Base-by-base conservation (phyloP, 805 yeast genomes). In the Schizosaccharomyces osmophilus region DNA sequence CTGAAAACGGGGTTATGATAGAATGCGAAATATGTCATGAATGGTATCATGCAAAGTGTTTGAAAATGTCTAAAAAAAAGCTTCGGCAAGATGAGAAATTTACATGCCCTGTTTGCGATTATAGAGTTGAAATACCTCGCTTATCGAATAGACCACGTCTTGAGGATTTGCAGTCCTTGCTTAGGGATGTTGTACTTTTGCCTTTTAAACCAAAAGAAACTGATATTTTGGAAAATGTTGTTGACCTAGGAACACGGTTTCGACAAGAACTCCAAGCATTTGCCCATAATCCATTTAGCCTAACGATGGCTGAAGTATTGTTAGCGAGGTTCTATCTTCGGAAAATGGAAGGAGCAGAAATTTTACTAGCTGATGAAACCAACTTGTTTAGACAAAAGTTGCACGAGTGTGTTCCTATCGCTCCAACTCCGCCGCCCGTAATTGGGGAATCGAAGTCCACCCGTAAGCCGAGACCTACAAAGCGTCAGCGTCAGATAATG, bases 31-130 rank as follows among this genome's bases (percentile, higher is more conserved):
- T 77, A 63, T 88, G 97, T 71, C 81, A 85, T 15, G 95, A 83
- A 9, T 88, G 95, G 96, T 95, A 64, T 68, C 97, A 88, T 69
- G 95, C 93, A 1, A 84, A 76, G 70, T 88, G 97, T 75, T 88
- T 88, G 48, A 65, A 66, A 60, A 61, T 66, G 17, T 63, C 68
- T 0, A 63, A 68, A 24, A 64, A 64, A 31, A 63, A 66, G 48
- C 19, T 64, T 19, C 63, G 64, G 58, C 72, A 71, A 4, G 69
- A 72, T 43, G 73, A 70, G 17, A 70, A 69, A 11, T 82, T 76
- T 65, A 69, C 75, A 13, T 82, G 87, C 70, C 78, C 83, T 1
- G 65, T 80, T 31, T 82, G 87, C 68, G 79, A 78, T 66, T 68
- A 68, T 63, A 68, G 69, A 45, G 61, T 65, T 43, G 64, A 61